Conservation (phyloP, 2,329 filamentous ascomycete species). For the Colletotrichum sp. region DNA sequence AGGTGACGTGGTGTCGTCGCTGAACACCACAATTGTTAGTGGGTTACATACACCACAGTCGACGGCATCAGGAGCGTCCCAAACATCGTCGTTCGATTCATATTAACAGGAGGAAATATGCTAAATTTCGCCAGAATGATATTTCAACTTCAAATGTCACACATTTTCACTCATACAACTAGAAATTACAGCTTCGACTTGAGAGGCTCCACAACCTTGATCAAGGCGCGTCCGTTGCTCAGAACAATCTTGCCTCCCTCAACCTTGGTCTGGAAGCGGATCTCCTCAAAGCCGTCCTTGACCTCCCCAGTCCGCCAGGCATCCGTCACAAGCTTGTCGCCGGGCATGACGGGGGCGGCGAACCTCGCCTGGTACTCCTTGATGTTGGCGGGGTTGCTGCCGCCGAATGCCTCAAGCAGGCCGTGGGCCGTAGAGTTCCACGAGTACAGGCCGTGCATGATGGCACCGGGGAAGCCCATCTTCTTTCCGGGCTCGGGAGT, state of each 20-base stretch:
- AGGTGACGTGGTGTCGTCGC: not conserved
- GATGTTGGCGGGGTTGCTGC: constrained; percentile 79
- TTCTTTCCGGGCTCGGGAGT: constrained; percentile 83
- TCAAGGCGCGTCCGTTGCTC: constrained; percentile 83
- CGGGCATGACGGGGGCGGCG: constrained; percentile 82
- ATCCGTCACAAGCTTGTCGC: constrained; percentile 80
- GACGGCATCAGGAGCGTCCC: not conserved
- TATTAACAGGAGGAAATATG: not conserved
- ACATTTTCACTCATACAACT: not conserved
- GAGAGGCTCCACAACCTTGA: constrained; percentile 64
- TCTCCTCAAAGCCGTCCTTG: constrained; percentile 76
- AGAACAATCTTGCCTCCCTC: constrained; percentile 84
- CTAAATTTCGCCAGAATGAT: not conserved
- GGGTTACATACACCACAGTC: not conserved
- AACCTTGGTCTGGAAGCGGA: constrained; percentile 80
- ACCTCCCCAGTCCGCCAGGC: constrained; percentile 79
- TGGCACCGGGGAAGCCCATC: constrained; percentile 90
- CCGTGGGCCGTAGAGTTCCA: constrained; percentile 83
- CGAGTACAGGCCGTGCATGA: constrained; percentile 88
- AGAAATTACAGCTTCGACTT: constrained; percentile 68
- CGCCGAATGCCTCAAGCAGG: constrained; percentile 75
- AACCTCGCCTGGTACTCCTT: constrained; percentile 91
- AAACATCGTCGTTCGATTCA: not conserved
- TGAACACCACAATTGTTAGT: constrained; percentile 13
- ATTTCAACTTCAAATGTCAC: not conserved